phyloP scores from a whole-genome alignment of 2,329 filamentous ascomycete genomes.

The Penicillium italicum region DNA sequence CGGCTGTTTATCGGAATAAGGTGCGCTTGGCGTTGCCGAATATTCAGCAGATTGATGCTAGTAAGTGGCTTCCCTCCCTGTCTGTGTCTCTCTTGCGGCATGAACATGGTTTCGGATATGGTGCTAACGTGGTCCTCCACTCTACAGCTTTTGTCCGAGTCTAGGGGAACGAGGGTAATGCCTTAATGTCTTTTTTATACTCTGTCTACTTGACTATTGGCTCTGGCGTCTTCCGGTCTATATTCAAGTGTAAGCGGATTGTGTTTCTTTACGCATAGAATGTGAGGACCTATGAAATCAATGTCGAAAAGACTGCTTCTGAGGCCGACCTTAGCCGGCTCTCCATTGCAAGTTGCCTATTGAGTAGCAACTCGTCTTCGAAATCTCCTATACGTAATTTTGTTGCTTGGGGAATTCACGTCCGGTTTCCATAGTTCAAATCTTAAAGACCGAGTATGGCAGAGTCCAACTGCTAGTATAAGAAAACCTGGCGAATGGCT shows the following conservation, averaged over 20 bases:
- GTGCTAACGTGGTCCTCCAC: constrained; percentile 7
- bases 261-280: neutral
- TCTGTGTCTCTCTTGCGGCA: neutral
- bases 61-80: constrained; percentile 56
- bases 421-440: too few relatives aligned
- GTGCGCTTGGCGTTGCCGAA: constrained; percentile 82
- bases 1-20: constrained; percentile 92
- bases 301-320: neutral
- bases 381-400: too few relatives aligned
- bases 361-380: neutral
- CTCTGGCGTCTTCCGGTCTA: neutral
- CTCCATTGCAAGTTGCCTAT: neutral
- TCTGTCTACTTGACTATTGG: neutral
- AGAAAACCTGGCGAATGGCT: too few relatives aligned
- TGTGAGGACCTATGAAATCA: neutral
- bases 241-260: neutral
- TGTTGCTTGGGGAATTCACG: too few relatives aligned
- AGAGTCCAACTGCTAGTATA: too few relatives aligned
- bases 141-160: constrained; percentile 32
- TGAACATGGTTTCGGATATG: neutral
- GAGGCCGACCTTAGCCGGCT: neutral
- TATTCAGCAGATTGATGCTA: constrained; percentile 91
- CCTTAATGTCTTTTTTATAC: constrained; percentile 1
- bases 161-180: neutral
- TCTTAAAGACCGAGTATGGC: too few relatives aligned